phyloP scores from a whole-genome alignment of 768 basidiomycete species.

The Leccinum pellstonianum region DNA sequence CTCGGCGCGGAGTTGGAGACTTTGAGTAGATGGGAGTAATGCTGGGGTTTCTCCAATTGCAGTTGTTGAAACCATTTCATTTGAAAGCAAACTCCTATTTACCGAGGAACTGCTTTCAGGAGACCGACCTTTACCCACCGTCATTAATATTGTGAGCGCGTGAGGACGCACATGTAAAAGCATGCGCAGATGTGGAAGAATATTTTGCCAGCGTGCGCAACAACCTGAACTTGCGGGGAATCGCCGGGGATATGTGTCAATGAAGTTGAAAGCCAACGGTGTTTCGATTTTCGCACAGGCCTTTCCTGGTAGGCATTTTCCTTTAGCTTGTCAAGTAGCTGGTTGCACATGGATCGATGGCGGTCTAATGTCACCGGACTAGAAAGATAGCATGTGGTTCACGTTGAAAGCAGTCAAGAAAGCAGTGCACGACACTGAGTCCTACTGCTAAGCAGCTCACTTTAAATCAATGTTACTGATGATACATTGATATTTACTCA shows the following conservation, averaged over 20 bases:
- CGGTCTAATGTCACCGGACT: background rate
- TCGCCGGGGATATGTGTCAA: background rate
- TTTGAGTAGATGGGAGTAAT: background rate
- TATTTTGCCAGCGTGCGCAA: background rate
- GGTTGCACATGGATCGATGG: background rate
- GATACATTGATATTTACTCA: background rate
- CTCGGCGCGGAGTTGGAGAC: background rate
- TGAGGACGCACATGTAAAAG: background rate
- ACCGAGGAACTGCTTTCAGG: background rate
- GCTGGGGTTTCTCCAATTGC: background rate
- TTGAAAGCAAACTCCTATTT: background rate
- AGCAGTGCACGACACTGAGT: background rate
- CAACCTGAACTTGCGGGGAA: background rate
- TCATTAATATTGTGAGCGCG: background rate
- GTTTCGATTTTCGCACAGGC: background rate
- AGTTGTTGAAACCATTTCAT: background rate
- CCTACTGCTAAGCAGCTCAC: background rate
- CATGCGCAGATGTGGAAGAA: background rate
- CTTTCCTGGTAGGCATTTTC: background rate
- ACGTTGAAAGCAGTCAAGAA: background rate
- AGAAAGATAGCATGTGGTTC: background rate
- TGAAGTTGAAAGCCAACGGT: background rate
- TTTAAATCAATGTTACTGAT: background rate
- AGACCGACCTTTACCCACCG: background rate
- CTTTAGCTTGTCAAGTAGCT: background rate